Evolutionary conservation across 306 rosid species (phyloP).

Genomic region (Echinosophora koreensis): DNA sequence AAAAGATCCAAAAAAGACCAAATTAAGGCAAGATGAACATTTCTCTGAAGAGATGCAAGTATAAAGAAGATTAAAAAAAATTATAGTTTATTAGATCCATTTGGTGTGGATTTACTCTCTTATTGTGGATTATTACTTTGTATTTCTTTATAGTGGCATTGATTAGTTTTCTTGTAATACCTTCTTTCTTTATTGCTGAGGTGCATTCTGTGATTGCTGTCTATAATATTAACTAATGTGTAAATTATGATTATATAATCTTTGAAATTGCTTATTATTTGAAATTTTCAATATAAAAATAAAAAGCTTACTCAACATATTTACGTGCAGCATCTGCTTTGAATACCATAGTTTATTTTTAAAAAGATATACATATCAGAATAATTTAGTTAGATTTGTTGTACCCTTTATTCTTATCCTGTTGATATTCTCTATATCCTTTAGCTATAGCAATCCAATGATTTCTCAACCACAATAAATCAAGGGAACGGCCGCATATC

Average conservation of each 20-base stretch:
- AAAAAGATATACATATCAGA: constrained; percentile 16
- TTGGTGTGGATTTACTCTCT: constrained; percentile 13
- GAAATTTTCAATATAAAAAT: background rate
- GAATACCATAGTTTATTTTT: constrained; percentile 3
- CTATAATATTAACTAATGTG: background rate
- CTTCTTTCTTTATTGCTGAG: background rate
- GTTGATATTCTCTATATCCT: constrained; percentile 14
- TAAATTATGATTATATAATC: background rate
- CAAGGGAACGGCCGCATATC: background rate
- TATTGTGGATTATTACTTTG: constrained; percentile 14
- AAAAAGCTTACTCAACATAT: constrained; percentile 22
- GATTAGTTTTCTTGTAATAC: background rate
- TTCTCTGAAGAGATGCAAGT: background rate
- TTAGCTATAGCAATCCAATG: background rate
- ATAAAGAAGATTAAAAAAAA: background rate
- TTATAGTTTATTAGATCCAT: constrained; percentile 9
- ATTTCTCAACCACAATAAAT: constrained; percentile 11
- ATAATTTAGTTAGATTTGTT: constrained; percentile 7
- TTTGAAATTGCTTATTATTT: constrained; percentile 1
- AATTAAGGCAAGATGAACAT: background rate
- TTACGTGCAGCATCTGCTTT: constrained; percentile 23
- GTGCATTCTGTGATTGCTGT: background rate
- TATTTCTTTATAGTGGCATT: background rate
- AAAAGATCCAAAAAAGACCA: background rate
- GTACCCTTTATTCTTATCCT: background rate